Conservation (phyloP, 805 yeast genomes). For the Metschnikowia baotianmanensis region DNA sequence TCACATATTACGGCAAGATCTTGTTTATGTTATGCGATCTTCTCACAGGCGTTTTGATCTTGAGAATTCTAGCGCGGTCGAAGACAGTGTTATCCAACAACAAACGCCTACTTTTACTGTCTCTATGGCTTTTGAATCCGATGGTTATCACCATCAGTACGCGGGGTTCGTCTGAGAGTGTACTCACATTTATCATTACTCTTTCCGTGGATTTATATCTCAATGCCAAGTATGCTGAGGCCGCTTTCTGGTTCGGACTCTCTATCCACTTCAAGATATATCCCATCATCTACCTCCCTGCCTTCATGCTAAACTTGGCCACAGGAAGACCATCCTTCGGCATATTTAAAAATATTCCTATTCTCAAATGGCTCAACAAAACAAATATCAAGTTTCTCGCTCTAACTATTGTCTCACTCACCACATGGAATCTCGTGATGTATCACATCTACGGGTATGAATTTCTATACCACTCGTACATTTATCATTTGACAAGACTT, state of each 20-base stretch:
- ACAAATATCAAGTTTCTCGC: conserved; percentile 28
- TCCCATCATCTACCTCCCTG: conserved; percentile 85
- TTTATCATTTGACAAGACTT: conserved; percentile 77
- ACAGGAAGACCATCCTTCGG: conserved; percentile 22
- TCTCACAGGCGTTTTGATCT: conserved; percentile 65
- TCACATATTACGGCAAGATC: conserved; percentile 70
- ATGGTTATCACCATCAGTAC: conserved; percentile 93
- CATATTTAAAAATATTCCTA: conserved; percentile 21
- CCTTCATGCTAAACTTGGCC: conserved; percentile 50
- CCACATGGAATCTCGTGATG: conserved; percentile 55
- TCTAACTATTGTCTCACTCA: conserved; percentile 43
- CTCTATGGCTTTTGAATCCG: conserved; percentile 89
- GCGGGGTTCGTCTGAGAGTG: conserved; percentile 90
- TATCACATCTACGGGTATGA: conserved; percentile 68
- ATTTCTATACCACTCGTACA: conserved; percentile 71
- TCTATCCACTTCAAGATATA: conserved; percentile 89
- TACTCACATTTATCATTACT: conserved; percentile 76
- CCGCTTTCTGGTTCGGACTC: conserved; percentile 59
- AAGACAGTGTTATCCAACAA: neutral
- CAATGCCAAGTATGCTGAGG: conserved; percentile 20
- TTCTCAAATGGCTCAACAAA: conserved; percentile 39
- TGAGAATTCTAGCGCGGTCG: conserved; percentile 3
- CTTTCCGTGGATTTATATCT: conserved; percentile 37
- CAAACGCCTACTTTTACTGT: conserved; percentile 30
- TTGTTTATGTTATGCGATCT: conserved; percentile 77